Evolutionary conservation across 2,329 filamentous ascomycete species (phyloP), one percentile per base, ranked within the genome.

Genomic region (Helotiales sp.): DNA sequence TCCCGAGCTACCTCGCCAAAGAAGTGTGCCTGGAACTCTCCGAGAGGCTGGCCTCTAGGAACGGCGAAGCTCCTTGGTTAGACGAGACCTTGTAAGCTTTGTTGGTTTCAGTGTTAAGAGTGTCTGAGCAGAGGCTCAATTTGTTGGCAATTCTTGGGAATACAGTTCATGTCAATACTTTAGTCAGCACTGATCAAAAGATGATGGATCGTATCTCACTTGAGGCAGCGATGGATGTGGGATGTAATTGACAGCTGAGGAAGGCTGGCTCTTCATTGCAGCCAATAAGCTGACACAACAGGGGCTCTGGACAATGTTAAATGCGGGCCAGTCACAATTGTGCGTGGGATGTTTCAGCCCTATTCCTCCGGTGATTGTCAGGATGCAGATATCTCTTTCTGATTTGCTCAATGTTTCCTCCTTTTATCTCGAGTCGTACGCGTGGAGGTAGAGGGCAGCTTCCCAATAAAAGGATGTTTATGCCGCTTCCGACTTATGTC

Each of bases 161-260:
- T n/a, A n/a, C n/a, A n/a, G n/a, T 30, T 17, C 10, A 19, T 30
- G 7, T 13, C 46, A 48, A 48, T n/a, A 15, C 9, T 15, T 9
- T 9, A 30, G 46, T 31, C 4, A 48, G 25, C 30, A 17, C 19
- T 22, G 27, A 13, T 27, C 27, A 24, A 44, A 29, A 27, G 46
- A 48, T 30, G 46, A 48, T 24, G 36, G 19, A 42, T 42, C 25
- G 5, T 31, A 15, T 29, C 50, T 42, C 24, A 53, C 25, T 36
- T 25, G 27, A 25, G 25, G 24, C 34, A 29, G 17, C 15, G n/a
- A 31, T 31, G 15, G 36, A 25, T 30, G 38, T 46, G 36, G 38
- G 48, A 49, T 52, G 52, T 47, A 27, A 54, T 53, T 53, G 51
- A 53, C 15, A 38, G 51, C 51, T 53, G 51, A 53, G 33, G 29